Evolutionary conservation across 257 asterid species (phyloP).

Genomic region (Capsicum baccatum): DNA sequence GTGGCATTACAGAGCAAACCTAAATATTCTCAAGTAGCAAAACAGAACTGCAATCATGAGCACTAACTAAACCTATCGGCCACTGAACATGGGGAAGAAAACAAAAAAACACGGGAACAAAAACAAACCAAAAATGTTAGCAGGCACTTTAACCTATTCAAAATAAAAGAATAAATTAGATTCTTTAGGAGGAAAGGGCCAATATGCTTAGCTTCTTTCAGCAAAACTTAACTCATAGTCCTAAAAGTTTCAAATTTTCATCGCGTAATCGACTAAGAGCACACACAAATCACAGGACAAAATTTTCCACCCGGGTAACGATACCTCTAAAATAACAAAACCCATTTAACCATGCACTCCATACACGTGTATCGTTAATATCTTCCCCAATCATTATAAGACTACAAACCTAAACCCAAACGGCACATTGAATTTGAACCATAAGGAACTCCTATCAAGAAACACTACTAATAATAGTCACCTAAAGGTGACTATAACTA

Average conservation of each 20-base stretch:
- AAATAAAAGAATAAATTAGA: neutral
- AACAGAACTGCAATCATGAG: neutral
- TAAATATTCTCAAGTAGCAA: neutral
- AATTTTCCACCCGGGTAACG: neutral
- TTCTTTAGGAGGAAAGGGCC: neutral
- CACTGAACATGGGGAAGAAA: neutral
- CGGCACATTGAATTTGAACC: neutral
- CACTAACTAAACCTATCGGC: neutral
- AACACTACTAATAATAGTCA: neutral
- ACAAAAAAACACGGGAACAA: neutral
- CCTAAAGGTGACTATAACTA: too few relatives aligned
- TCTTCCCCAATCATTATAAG: neutral
- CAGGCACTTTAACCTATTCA: neutral
- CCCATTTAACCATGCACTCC: neutral
- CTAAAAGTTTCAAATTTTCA: neutral
- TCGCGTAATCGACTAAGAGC: neutral
- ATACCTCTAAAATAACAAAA: neutral
- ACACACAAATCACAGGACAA: neutral
- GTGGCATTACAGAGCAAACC: neutral
- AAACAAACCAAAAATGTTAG: neutral
- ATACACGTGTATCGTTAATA: neutral
- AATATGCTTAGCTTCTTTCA: neutral
- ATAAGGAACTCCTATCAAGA: neutral
- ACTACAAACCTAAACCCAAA: neutral
- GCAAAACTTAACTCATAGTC: neutral